Evolutionary conservation across 75 land plant genomes (phyloP), one percentile per base, ranked within the genome.

Genomic region (Sequoia sempervirens): DNA sequence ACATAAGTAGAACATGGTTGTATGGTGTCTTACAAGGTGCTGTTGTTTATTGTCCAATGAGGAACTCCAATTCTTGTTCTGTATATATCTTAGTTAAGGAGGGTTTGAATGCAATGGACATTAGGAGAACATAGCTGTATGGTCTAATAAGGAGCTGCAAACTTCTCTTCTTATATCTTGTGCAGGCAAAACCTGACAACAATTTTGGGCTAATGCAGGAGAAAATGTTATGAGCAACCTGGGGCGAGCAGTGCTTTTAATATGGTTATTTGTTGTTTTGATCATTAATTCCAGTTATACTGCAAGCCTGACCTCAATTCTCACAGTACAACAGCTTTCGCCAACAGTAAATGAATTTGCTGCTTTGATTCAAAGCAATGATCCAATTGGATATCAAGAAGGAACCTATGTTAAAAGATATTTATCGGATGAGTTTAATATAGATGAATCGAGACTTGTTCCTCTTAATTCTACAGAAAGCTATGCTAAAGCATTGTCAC

Each of bases 221-320:
- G 91, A 91, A 56, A 76, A 76, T 40, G 69, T 88, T 37, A 12
- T 72, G 40, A 90, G 88, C 74, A 90, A 83, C 58, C 82, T 90
- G 4, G 85, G 86, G 12, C 46, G 88, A 80, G 83, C 83, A 36
- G 92, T 92, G 85, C 74, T 92, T 15, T 80, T 90, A 17, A 68
- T 89, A 45, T 92, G 93, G 93, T 83, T 92, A 23, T 92, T 92
- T 79, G 88, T 90, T 14, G 90, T 90, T 23, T 64, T 92, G 18
- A 80, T 92, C 26, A 36, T 92, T 12, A 87, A 75, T 38, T 84
- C 90, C 36, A 90, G 93, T 83, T 90, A 90, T 87, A 92, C 90
- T 50, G 93, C 93, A 9, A 90, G 84, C 80, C 86, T 92, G 2
- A 85, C 92, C 14, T 92, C 94, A 75, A 90, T 92, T 75, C 89